A percentile compares a stretch with the other conserved stretches of the same genome.
Conservation (phyloP, 2,329 filamentous ascomycete species). For the Claviceps sp. region DNA sequence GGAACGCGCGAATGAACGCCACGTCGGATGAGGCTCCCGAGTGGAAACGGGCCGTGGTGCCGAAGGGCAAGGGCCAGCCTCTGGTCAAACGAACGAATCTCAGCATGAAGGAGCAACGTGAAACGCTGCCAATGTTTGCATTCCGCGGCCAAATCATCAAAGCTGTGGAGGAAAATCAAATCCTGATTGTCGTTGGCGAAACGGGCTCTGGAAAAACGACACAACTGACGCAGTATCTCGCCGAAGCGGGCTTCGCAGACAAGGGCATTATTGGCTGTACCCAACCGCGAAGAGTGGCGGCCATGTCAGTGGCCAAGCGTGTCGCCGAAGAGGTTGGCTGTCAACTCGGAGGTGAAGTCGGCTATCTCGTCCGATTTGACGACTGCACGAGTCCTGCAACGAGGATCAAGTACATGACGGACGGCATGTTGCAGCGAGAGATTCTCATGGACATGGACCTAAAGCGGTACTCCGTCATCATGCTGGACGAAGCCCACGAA, state of each 20-base stretch:
- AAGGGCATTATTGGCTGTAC: slow-evolving; percentile 89
- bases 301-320: slow-evolving; percentile 95
- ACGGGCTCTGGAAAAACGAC: slow-evolving; percentile 97
- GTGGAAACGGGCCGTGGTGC: slow-evolving; percentile 73
- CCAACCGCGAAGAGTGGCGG: slow-evolving; percentile 89
- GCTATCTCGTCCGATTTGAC: slow-evolving; percentile 95
- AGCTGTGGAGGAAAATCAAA: slow-evolving; percentile 74
- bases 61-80: slow-evolving; percentile 52
- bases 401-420: slow-evolving; percentile 98
- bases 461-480: slow-evolving; percentile 85
- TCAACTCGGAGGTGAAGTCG: slow-evolving; percentile 78
- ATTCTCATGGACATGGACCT: slow-evolving; percentile 85
- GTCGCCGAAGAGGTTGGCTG: slow-evolving; percentile 94
- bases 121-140: slow-evolving; percentile 75
- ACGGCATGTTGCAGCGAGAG: slow-evolving; percentile 94
- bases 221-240: slow-evolving; percentile 87
- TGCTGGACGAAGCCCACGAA: slow-evolving; percentile 97
- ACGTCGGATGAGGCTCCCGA: slow-evolving; percentile 65
- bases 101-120: slow-evolving; percentile 89
- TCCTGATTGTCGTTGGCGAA: slow-evolving; percentile 92
- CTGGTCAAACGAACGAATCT: slow-evolving; percentile 78
- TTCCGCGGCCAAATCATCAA: slow-evolving; percentile 82
- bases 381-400: slow-evolving; percentile 80
- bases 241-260: slow-evolving; percentile 81
- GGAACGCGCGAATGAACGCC: slow-evolving; percentile 48